A percentile compares a stretch with the other conserved stretches of the same genome.
Evolutionary conservation across 2,329 filamentous ascomycete species (phyloP).

Genomic region (Neonectria coccinea): DNA sequence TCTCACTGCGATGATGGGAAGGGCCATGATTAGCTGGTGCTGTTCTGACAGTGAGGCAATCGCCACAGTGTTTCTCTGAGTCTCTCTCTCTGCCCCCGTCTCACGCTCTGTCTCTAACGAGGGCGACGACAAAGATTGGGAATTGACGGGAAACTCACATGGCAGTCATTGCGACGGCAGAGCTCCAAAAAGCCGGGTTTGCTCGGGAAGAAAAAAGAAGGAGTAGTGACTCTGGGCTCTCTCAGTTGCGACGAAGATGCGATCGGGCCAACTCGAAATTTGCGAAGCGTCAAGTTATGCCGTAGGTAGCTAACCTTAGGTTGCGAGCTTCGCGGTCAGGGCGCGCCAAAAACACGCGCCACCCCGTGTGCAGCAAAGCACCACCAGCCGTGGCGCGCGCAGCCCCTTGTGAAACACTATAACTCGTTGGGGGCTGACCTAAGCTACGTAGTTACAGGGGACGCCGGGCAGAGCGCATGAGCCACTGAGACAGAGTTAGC

Average conservation of each 20-base stretch:
- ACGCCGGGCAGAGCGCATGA: background rate
- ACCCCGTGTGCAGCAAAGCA: conserved; percentile 2
- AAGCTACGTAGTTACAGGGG: background rate
- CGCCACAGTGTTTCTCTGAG: conserved; percentile 4
- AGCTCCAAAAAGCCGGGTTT: conserved; percentile 8
- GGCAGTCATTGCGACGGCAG: conserved; percentile 50
- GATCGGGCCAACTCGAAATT: conserved; percentile 28
- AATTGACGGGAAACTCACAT: conserved; percentile 49
- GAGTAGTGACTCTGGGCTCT: conserved; percentile 14
- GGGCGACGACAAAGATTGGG: background rate
- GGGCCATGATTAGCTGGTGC: conserved; percentile 29
- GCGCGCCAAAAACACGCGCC: conserved; percentile 32
- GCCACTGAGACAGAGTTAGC: conserved; percentile 9
- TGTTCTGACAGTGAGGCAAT: conserved; percentile 22
- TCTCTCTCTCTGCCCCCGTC: background rate
- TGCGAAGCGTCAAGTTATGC: conserved; percentile 7
- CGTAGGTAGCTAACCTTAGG: background rate
- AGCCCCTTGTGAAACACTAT: conserved; percentile 36
- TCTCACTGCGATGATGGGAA: conserved; percentile 70
- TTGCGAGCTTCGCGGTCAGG: conserved; percentile 24
- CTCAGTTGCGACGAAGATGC: conserved; percentile 25
- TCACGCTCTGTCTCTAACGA: background rate
- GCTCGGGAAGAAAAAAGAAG: background rate
- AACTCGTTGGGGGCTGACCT: conserved; percentile 15
- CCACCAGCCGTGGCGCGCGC: background rate